phyloP scores from a whole-genome alignment of 75 land plant species.

The Selaginella tamariscina region DNA sequence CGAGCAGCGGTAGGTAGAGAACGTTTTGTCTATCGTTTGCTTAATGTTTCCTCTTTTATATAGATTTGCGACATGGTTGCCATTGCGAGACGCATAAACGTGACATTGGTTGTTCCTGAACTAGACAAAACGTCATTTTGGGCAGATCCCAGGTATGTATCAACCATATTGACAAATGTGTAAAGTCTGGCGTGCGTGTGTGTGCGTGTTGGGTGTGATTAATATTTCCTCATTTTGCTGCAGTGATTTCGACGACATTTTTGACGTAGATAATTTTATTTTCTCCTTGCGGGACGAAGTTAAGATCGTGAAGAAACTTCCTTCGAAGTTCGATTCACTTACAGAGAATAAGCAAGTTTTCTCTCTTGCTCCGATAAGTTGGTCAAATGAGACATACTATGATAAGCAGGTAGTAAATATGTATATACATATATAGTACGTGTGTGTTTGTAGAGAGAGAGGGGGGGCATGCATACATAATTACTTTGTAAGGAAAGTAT shows the following conservation, averaged over 20 bases:
- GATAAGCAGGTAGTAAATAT: constrained; percentile 76
- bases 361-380: constrained; percentile 69
- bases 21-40: background rate
- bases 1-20: constrained; percentile 48
- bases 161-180: background rate
- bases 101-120: constrained; percentile 75
- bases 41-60: background rate
- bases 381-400: constrained; percentile 80
- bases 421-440: no score
- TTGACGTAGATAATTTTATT: constrained; percentile 67
- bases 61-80: constrained; percentile 94
- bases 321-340: constrained; percentile 29
- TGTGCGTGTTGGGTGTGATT: background rate
- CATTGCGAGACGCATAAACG: constrained; percentile 60
- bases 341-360: constrained; percentile 18
- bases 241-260: constrained; percentile 79
- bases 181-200: background rate
- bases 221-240: constrained; percentile 8
- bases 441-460: no score
- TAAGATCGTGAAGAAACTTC: constrained; percentile 47
- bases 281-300: constrained; percentile 64
- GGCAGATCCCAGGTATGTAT: constrained; percentile 67
- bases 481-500: no score
- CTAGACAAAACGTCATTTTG: constrained; percentile 82
- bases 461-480: no score